phyloP scores from a whole-genome alignment of 202 grass and related monocot species.

The Schoenoplectus tabernaemontani region DNA sequence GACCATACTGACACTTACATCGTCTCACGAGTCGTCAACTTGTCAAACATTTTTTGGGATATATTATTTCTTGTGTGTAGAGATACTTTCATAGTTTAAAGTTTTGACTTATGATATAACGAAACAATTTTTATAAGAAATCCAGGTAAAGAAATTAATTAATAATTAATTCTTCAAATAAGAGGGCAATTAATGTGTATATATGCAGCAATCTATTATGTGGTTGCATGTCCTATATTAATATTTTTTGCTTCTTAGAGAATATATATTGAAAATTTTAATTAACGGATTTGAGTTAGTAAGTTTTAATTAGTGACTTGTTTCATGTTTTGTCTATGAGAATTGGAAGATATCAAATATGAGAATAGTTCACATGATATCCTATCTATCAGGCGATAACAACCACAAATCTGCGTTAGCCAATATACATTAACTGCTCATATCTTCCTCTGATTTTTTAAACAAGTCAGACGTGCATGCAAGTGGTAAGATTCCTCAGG shows the following conservation, averaged over 20 bases:
- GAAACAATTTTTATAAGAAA: not conserved
- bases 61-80: not conserved
- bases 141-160: not conserved
- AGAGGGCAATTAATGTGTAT: too few species aligned
- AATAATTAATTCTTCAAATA: too few species aligned
- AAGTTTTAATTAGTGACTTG: not conserved
- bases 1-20: not conserved
- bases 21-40: not conserved
- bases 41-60: not conserved
- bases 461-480: slow-evolving; percentile 23
- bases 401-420: not conserved
- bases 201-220: not conserved
- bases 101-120: not conserved
- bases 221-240: not conserved
- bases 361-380: slow-evolving; percentile 6
- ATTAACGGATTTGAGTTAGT: not conserved
- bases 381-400: not conserved
- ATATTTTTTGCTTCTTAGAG: not conserved
- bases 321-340: not conserved
- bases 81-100: not conserved
- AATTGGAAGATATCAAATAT: not conserved
- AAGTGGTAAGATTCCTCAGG: slow-evolving; percentile 24
- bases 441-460: slow-evolving; percentile 8
- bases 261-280: not conserved
- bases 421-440: not conserved